Evolutionary conservation across 169 alveolate species (phyloP), one percentile per base, ranked within the genome.

Genomic region (Eimeria tenella): DNA sequence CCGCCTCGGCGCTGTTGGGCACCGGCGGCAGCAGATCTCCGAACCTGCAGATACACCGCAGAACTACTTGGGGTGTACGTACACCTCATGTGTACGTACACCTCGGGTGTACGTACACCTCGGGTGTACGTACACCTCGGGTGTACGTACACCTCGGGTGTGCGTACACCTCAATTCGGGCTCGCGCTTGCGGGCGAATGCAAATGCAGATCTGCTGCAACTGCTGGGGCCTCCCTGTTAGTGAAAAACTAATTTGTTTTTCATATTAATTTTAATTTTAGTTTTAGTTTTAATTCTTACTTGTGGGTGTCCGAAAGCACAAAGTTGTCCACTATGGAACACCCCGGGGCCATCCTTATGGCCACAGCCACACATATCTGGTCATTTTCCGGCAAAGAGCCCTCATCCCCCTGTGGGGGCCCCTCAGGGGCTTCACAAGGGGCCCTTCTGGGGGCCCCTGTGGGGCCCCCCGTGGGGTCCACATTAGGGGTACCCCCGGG

Each of bases 1-100:
- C 82, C 23, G 82, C 82, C 53, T 73, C 82, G 13, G 82, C 53
- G 82, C 58, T 25, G 53, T 73, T 73, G 49, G 55, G 82, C 53
- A 13, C 7, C 53, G 15, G 53, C 11, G 82, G 82, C 82, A 73
- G 82, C 55, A 73, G 49, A 17, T 58, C 68, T 58, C 68, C 68
- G 68, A 13, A 17, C 50, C 49, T 13, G 79, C 52, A 17, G 15
- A 70, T 13, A 17, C 11, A 10, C 42, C 10, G 79, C 49, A n/a
- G 79, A 1, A 23, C 10, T 11, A 3, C 17, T 1, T 73, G 15
- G 23, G 56, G 11, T 73, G 82, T 5, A 42, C n/a, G n/a, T 73
- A 73, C 82, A 73, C 82, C 55, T 42, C 53, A 4, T 2, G 31
- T 68, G 77, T n/a, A 13, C 68, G 49, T 42, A 7, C 82, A 73